Conservation (phyloP, 257 asterid genomes). For the Lithospermum erythrorhizon region DNA sequence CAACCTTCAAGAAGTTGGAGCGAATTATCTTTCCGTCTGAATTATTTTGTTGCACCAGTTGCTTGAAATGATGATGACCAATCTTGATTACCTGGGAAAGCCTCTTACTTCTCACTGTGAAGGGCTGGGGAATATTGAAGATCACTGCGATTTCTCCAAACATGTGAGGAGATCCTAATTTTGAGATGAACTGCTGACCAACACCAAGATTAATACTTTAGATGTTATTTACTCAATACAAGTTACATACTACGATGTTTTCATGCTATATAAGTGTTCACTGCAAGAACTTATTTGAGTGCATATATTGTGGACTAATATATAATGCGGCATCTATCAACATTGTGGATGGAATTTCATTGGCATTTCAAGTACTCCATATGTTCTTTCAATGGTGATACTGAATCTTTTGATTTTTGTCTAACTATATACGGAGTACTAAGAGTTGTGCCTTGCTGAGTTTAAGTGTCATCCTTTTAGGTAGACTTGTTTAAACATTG, state of each 20-base stretch:
- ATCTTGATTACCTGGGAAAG: constrained; percentile 84
- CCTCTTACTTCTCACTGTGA: constrained; percentile 82
- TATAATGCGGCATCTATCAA: too few species aligned
- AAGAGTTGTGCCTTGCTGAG: too few species aligned
- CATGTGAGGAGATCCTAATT: constrained; percentile 45
- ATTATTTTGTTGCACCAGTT: constrained; percentile 51
- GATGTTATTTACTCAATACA: background rate
- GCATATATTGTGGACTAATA: background rate
- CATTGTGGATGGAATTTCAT: background rate
- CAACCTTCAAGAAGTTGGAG: constrained; percentile 75
- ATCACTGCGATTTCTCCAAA: constrained; percentile 91
- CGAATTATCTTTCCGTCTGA: constrained; percentile 55
- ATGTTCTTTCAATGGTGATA: too few species aligned
- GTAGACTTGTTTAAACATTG: background rate
- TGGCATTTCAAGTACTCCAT: background rate
- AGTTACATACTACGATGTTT: background rate
- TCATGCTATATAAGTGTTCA: background rate
- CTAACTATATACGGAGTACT: too few species aligned
- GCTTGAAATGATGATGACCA: constrained; percentile 90
- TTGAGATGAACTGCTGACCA: constrained; percentile 52
- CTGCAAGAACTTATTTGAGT: background rate
- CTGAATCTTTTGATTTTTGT: too few species aligned
- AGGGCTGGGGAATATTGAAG: constrained; percentile 77
- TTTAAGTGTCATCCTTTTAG: too few species aligned
- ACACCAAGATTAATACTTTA: constrained; percentile 9